phyloP scores from a whole-genome alignment of 169 alveolate species.

The Plasmodium coatneyi region DNA sequence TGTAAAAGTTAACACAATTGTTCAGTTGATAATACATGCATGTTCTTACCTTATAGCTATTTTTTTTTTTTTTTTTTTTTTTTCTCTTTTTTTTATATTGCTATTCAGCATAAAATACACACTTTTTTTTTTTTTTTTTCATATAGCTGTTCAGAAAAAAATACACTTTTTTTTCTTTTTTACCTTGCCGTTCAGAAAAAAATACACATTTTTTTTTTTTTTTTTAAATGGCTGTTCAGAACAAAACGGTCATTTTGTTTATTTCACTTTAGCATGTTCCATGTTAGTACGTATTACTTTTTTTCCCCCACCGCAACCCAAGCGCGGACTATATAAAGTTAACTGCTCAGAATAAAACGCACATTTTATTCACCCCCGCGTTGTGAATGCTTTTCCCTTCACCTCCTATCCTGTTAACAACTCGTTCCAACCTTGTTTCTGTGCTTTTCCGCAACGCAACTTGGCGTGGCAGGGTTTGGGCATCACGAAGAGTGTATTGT shows the following conservation, averaged over 20 bases:
- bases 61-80: slow-evolving; percentile 12
- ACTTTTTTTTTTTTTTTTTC: not conserved
- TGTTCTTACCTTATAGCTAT: not conserved
- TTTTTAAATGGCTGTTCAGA: not conserved
- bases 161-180: slow-evolving; percentile 7
- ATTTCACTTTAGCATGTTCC: slow-evolving; percentile 1
- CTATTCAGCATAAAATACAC: not conserved
- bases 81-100: not conserved
- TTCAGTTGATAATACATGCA: not conserved
- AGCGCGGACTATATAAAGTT: not conserved
- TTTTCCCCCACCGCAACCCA: not conserved
- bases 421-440: slow-evolving; percentile 7
- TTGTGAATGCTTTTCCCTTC: not conserved
- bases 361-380: not conserved
- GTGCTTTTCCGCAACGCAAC: not conserved
- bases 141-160: not conserved
- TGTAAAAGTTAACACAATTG: not conserved
- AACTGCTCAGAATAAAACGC: not conserved
- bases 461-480: not conserved
- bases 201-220: not conserved
- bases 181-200: not conserved
- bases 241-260: not conserved
- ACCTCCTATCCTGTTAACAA: not conserved
- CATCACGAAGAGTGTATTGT: slow-evolving; percentile 2
- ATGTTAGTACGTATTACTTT: not conserved